Evolutionary conservation across 805 yeast genomes (phyloP), one percentile per base, ranked within the genome.

Genomic region (Ogataea neopini): DNA sequence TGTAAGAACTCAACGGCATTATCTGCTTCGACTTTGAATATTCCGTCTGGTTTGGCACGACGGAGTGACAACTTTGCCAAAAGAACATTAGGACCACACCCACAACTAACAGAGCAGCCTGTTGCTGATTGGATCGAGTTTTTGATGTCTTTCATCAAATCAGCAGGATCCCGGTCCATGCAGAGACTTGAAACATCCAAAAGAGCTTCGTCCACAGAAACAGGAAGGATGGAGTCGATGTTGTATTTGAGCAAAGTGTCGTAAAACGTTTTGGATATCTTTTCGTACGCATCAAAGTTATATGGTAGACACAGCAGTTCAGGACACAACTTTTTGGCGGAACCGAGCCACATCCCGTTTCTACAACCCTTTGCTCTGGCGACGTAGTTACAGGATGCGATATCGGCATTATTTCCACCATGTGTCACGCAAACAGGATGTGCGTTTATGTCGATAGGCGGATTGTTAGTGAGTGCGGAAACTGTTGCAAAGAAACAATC

Each of bases 401-500:
- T 73, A 63, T 92, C 98, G 0, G 97, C 80, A 2, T 78, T 71
- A 9, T 59, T 60, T 1, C 79, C 79, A 5, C 84, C 84, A 57
- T 80, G 83, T 0, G 84, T 74, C 71, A 72, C 96, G 70, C 67
- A 92, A 66, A 61, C 84, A 71, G 75, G 84, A 66, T 56, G 69
- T 49, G 37, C 73, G 29, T 56, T 66, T 50, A 79, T 74, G 49
- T 79, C 79, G 14, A 84, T 60, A 2, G 80, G 73, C 0, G 86
- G 84, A 6, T 45, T 26, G 35, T 73, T 69, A 13, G 68, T 72
- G 45, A 82, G 67, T 2, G 88, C 77, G 0, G 97, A 86, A 0
- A 86, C 97, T 0, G 95, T 77, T 2, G 91, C 97, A 67, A 92
- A 92, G 59, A 94, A 92, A 54, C 96, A 89, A 64, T 92, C 99